Evolutionary conservation across 2,329 filamentous ascomycete species (phyloP).

Genomic region (Remersonia thermophila): DNA sequence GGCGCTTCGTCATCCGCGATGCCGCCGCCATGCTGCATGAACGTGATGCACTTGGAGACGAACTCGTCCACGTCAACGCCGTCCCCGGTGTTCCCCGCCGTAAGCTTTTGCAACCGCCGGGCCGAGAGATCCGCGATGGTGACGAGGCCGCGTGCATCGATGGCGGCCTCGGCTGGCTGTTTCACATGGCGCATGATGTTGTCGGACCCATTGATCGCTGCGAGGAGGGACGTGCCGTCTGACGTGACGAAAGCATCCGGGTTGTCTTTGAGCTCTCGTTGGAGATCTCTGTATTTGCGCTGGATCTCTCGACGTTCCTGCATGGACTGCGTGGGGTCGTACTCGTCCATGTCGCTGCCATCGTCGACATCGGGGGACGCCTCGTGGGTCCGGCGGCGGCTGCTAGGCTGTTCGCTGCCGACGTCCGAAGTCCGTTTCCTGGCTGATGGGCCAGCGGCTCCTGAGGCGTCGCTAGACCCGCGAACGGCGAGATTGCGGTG

Average conservation of each 20-base stretch:
- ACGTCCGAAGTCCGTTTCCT: slow-evolving; percentile 14
- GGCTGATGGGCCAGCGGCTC: background rate
- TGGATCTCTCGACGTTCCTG: slow-evolving; percentile 61
- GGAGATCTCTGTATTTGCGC: slow-evolving; percentile 56
- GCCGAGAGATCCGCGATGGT: slow-evolving; percentile 68
- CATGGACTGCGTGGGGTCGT: slow-evolving; percentile 73
- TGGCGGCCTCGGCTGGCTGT: slow-evolving; percentile 80
- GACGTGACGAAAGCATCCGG: slow-evolving; percentile 57
- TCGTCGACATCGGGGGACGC: slow-evolving; percentile 18
- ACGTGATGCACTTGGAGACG: slow-evolving; percentile 76
- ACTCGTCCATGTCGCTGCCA: slow-evolving; percentile 33
- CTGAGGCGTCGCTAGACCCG: background rate
- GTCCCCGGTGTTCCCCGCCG: slow-evolving; percentile 57
- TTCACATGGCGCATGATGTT: slow-evolving; percentile 55
- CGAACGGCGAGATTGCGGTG: slow-evolving; percentile 11
- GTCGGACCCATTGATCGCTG: slow-evolving; percentile 56
- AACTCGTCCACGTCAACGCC: slow-evolving; percentile 87
- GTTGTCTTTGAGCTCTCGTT: slow-evolving; percentile 40
- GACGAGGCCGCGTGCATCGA: slow-evolving; percentile 80
- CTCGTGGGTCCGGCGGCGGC: slow-evolving; percentile 14
- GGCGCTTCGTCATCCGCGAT: slow-evolving; percentile 38
- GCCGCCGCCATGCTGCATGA: slow-evolving; percentile 60
- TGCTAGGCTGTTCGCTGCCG: slow-evolving; percentile 10
- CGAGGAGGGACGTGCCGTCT: slow-evolving; percentile 51
- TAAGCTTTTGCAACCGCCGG: slow-evolving; percentile 63